Percentiles rank a stretch among this genome's conserved stretches.
These are phyloP conservation scores for Fagopyrum esculentum DNA, from an alignment of 148 eudicot species.

Conservation along the genomic window DNA sequence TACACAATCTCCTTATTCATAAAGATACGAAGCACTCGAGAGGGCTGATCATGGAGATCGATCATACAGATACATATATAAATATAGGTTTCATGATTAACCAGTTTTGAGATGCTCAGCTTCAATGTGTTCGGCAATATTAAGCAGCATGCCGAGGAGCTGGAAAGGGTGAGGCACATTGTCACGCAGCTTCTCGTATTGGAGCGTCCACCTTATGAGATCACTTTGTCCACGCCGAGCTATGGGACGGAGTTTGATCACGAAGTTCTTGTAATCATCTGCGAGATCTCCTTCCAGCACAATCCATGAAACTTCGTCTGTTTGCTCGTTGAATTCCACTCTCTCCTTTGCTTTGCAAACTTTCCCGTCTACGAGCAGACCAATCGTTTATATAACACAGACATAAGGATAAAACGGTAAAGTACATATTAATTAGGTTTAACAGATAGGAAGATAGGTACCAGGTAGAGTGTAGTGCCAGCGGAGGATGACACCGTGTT, in stretches of 20 bases:
- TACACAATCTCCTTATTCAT: neutral
- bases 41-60: neutral
- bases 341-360: neutral
- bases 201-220: neutral
- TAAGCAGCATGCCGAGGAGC: neutral
- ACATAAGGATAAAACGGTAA: no score
- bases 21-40: neutral
- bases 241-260: neutral
- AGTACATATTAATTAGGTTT: no score
- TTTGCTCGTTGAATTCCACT: neutral
- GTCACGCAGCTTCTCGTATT: constrained; percentile 1
- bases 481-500: constrained; percentile 2
- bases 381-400: neutral
- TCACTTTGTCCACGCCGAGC: neutral
- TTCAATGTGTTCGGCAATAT: neutral
- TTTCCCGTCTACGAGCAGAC: neutral
- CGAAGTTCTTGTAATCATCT: constrained; percentile 7
- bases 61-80: neutral
- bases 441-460: neutral
- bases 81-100: neutral
- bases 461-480: constrained; percentile 6
- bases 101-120: neutral
- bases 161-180: neutral
- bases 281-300: constrained; percentile 8
- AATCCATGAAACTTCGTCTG: neutral